Evolutionary conservation across 805 yeast genomes (phyloP).

Genomic region (Candida parachauliodes): DNA sequence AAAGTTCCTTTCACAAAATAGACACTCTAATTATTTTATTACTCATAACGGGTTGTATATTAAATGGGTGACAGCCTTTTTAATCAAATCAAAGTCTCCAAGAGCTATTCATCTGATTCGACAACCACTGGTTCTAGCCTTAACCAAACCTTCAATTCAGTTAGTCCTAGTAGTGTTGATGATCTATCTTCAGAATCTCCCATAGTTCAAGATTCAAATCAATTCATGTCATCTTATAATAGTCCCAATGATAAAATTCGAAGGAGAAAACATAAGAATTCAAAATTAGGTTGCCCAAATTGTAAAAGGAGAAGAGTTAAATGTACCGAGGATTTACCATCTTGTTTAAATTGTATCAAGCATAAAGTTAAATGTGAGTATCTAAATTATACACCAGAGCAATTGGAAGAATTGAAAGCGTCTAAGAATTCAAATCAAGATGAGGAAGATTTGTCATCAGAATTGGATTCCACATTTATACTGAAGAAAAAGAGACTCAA

Average conservation of each 20-base stretch:
- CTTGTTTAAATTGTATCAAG: constrained; percentile 37
- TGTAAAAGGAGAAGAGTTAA: constrained; percentile 50
- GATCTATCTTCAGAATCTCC: neutral
- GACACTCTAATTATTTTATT: too few relatives aligned
- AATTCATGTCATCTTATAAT: neutral
- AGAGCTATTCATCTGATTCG: neutral
- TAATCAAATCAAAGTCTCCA: neutral
- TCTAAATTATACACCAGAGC: constrained; percentile 29
- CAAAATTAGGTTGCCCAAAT: constrained; percentile 45
- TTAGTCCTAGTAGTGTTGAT: neutral
- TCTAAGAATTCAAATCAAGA: constrained; percentile 6
- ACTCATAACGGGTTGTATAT: too few relatives aligned
- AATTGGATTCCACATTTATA: neutral
- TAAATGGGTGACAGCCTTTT: neutral
- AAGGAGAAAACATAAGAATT: constrained; percentile 30
- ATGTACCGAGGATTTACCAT: constrained; percentile 41
- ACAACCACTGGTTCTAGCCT: too few relatives aligned
- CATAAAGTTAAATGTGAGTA: constrained; percentile 39
- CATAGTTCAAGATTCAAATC: neutral
- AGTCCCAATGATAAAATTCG: constrained; percentile 10
- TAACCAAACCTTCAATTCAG: neutral
- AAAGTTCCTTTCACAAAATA: neutral
- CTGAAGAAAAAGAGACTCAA: constrained; percentile 1
- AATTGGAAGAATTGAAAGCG: constrained; percentile 19
- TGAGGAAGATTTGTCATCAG: constrained; percentile 1